Evolutionary conservation across 202 grass and related monocot species (phyloP), one percentile per base, ranked within the genome.

Genomic region (Elaeis oleifera): DNA sequence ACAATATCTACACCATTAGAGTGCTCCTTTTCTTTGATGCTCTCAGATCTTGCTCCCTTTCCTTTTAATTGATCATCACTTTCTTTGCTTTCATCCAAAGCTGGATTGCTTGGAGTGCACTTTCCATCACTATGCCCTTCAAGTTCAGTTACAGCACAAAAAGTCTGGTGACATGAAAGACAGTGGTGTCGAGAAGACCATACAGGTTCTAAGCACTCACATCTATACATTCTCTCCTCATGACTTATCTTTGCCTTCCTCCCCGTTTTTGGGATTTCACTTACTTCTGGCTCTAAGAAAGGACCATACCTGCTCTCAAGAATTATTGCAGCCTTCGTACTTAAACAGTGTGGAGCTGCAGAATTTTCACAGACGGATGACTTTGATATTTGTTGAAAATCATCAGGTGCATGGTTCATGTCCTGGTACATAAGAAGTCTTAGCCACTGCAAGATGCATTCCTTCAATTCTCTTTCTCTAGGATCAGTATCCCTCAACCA

Each of bases 401-500:
- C 73, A 70, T 53, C 76, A 16, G 49, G 36, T 77, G 63, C 53
- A 71, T 54, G 71, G 60, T 59, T 74, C 31, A 18, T 28, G 53
- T 61, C 51, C 52, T 86, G 81, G 55, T 74, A 77, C 66, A 72
- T 78, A 55, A 78, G 53, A 69, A 80, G 58, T 56, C 78, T 81
- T 77, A 89, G 92, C 77, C 88, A 97, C 58, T 80, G 88, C 61
- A 89, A 83, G 39, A 97, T 92, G 54, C 77, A 71, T 39, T 97
- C 88, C 77, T 84, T 97, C 71, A 97, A 69, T 24, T 97, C 92
- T 77, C 71, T 91, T 69, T 97, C 92, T 67, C 80, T 81, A 59
- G 79, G 84, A 63, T 97, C 92, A 69, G 64, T 51, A 32, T 84
- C 84, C 25, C 63, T 91, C 71, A 97, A 61, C 92, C 88, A 91